Evolutionary conservation across 2,329 filamentous ascomycete species (phyloP), one percentile per base, ranked within the genome.

Genomic region (Chaetothyriales sp.): DNA sequence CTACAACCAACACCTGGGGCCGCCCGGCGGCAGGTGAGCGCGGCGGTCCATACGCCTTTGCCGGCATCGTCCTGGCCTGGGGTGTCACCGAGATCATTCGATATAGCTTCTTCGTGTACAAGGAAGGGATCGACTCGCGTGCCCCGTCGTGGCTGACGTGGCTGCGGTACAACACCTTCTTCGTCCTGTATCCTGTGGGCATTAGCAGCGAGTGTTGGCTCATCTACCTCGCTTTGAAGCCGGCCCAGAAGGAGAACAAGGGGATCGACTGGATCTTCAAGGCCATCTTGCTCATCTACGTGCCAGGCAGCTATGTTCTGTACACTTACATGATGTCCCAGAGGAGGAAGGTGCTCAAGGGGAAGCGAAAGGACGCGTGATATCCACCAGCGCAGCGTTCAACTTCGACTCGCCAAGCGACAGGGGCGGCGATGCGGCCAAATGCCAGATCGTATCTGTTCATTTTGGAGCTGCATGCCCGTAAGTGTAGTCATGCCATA

Each of bases 321-420:
- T 96, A 92, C 65, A 87, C 85, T 19, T 85, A 98, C 68, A 96
- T 98, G 92, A 86, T 96, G 74, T 75, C 76, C 55, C 92, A 98
- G 75, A 76, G 90, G 60, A 76, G 79, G 58, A 94, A 87, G 76
- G 79, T 90, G 49, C 72, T 87, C 71, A 77, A 79, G 50, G 77
- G 74, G 43, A 77, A 80, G 63, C 49, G 52, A 18, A 78, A 76
- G 67, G 32, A 5, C 15, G 32, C 32, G 15, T 39, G 32, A 39
- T 39, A 15, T 15, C 32, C 4, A 39, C 32, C 12, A 15, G 10
- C 5, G 32, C 32, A 39, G 15, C 8, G 32, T 15, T 10, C 32
- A 39, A 10, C 32, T 39, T 39, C 32, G 15, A 15, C 32, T 39
- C 32, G 3, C 15, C n/a, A n/a, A n/a, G n/a, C n/a, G n/a, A n/a